Percentiles rank a stretch among this genome's conserved stretches.
phyloP scores from a whole-genome alignment of 2,329 filamentous ascomycete genomes.

The Sporothrix pseudoabietina region DNA sequence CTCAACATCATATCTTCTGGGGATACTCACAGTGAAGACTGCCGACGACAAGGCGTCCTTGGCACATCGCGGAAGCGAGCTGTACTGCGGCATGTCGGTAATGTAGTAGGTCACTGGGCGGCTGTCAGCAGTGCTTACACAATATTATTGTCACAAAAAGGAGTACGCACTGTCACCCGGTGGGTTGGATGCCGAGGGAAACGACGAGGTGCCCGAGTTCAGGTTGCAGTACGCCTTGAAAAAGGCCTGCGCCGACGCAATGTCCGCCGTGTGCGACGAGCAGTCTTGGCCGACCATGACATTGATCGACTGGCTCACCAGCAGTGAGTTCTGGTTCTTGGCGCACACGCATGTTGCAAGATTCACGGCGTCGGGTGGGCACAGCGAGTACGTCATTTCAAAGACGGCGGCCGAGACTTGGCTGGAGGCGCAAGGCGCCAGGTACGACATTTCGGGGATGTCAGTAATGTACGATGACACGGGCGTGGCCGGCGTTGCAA shows the following conservation, averaged over 20 bases:
- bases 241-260: constrained; percentile 53
- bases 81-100: constrained; percentile 53
- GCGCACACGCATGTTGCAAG: constrained; percentile 56
- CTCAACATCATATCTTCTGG: background rate
- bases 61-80: constrained; percentile 50
- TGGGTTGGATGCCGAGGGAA: constrained; percentile 50
- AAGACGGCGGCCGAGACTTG: constrained; percentile 46
- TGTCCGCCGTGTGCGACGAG: constrained; percentile 50
- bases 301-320: constrained; percentile 49
- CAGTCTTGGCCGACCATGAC: constrained; percentile 50
- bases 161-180: constrained; percentile 53
- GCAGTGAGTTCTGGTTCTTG: constrained; percentile 53
- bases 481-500: constrained; percentile 48
- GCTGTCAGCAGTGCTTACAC: background rate
- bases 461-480: constrained; percentile 56
- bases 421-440: constrained; percentile 49
- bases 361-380: constrained; percentile 38
- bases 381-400: constrained; percentile 41
- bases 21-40: constrained; percentile 45
- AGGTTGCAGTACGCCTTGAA: constrained; percentile 57
- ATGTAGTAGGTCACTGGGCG: constrained; percentile 56
- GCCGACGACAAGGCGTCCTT: constrained; percentile 48
- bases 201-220: constrained; percentile 52
- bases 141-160: background rate
- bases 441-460: constrained; percentile 47